phyloP scores from a whole-genome alignment of 2,329 filamentous ascomycete species.

The Colletotrichum tropicale region DNA sequence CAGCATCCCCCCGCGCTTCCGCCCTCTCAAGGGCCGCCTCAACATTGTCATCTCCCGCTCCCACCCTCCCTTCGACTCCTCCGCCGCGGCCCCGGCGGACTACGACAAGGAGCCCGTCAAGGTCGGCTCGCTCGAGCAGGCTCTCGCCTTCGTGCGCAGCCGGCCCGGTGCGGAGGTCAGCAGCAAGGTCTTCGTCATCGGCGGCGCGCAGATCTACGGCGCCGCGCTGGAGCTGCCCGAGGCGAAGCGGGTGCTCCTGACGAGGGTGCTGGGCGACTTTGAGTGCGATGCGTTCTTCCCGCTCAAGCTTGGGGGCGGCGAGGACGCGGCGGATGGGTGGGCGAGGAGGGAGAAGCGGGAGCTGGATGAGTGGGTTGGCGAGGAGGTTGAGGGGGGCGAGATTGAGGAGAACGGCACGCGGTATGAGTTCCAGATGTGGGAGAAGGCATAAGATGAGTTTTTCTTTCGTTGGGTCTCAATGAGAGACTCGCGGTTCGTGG shows the following conservation, averaged over 20 bases:
- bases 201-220: conserved; percentile 84
- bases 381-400: conserved; percentile 59
- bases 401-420: conserved; percentile 67
- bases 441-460: conserved; percentile 43
- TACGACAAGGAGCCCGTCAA: conserved; percentile 58
- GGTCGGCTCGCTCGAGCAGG: conserved; percentile 62
- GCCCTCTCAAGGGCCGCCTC: conserved; percentile 78
- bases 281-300: conserved; percentile 80
- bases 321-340: conserved; percentile 23
- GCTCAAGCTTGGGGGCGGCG: conserved; percentile 51
- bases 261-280: conserved; percentile 69
- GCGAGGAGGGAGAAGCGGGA: conserved; percentile 42
- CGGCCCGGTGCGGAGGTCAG: conserved; percentile 41
- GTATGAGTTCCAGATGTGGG: conserved; percentile 80
- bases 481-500: background rate
- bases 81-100: conserved; percentile 16
- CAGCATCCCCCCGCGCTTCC: conserved; percentile 78
- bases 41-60: conserved; percentile 81
- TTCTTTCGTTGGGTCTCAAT: background rate
- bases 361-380: conserved; percentile 69
- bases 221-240: conserved; percentile 66
- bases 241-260: conserved; percentile 70
- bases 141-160: conserved; percentile 51
- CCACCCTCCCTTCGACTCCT: conserved; percentile 25
- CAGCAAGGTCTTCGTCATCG: conserved; percentile 81